Base-by-base conservation (phyloP, 2,329 filamentous ascomycete species). In the Diaporthe nobilis region DNA sequence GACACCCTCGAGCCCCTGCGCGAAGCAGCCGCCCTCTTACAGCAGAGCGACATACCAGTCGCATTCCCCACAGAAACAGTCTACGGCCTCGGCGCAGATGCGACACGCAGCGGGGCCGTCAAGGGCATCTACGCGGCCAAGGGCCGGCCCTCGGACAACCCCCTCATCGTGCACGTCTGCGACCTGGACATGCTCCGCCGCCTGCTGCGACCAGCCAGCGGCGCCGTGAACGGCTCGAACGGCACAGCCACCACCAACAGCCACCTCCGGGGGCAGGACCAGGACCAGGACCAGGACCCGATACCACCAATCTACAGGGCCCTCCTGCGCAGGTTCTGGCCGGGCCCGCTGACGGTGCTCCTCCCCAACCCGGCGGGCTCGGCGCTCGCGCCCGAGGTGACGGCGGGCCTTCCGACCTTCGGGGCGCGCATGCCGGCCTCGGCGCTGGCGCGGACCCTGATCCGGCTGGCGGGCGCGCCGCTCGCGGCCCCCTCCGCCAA, bases 21-120 rank as follows among this genome's bases (percentile, higher is more conserved):
- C 75, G 86, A 91, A 73, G 95, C 95, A 1, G 95, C 94, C 3
- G 82, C 88, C 17, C 88, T 92, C 78, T 87, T 98, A 49, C 90
- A 87, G 71, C 87, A 88, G 25, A 92, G 89, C 71, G 89, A 94
- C 81, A 89, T 90, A 4, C 97, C 97, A 6, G 95, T 99, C 65
- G 97, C 95, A 1, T 99, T 99, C 82, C 97, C 97, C 0, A 99
- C 97, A 0, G 97, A 99, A 85, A 99, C 97, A 0, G 97, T 99
- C 0, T 99, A 99, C 83, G 97, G 97, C 0, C 89, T 99, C 10
- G 97, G 95, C n/a, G 97, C 97, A 20, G 97, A 98, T 85, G 97
- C 97, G 15, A 98, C 96, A 37, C 91, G 95, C 80, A 95, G 93
- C 80, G 88, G 87, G 34, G 94, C 96, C 2, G 96, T 98, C 9